These are phyloP conservation scores for Acanthamoeba sp. DNA, from an alignment of 208 protist species.

Conservation along the genomic window DNA sequence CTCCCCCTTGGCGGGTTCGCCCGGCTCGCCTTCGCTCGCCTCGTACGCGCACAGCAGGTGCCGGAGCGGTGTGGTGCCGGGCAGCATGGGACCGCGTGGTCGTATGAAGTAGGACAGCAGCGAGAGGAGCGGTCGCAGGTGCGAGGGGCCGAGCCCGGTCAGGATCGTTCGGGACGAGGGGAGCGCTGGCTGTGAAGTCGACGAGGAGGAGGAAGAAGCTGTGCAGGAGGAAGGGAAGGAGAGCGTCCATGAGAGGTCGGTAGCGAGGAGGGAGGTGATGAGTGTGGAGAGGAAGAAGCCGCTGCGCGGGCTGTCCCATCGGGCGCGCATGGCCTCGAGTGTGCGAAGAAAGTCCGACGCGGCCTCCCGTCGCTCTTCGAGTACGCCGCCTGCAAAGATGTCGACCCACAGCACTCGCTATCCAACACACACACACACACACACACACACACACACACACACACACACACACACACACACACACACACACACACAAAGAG, in stretches of 20 bases:
- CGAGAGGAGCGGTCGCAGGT: slow-evolving; percentile 8
- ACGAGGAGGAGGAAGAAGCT: background rate
- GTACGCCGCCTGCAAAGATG: background rate
- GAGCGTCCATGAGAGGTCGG: slow-evolving; percentile 23
- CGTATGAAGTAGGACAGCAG: slow-evolving; percentile 26
- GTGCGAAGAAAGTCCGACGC: background rate
- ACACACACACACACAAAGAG: background rate
- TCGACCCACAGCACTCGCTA: slow-evolving; percentile 30
- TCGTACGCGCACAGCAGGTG: background rate
- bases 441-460: too few relatives aligned
- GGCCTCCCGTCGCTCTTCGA: background rate
- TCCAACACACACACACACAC: background rate
- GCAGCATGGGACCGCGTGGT: slow-evolving; percentile 1
- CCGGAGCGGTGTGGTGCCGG: background rate
- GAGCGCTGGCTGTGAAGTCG: background rate
- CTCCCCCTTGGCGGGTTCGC: background rate
- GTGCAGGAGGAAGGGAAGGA: background rate
- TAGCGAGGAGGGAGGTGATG: slow-evolving; percentile 15
- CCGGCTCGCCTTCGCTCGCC: background rate
- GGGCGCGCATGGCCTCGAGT: slow-evolving; percentile 8
- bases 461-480: too few relatives aligned
- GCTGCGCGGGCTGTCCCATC: slow-evolving; percentile 45
- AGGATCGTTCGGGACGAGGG: slow-evolving; percentile 3
- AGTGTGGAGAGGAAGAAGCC: slow-evolving; percentile 45
- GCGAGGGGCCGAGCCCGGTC: background rate